These are phyloP conservation scores for Wickerhamiella hasegawae DNA, from an alignment of 805 yeast genomes.

Conservation along the genomic window DNA sequence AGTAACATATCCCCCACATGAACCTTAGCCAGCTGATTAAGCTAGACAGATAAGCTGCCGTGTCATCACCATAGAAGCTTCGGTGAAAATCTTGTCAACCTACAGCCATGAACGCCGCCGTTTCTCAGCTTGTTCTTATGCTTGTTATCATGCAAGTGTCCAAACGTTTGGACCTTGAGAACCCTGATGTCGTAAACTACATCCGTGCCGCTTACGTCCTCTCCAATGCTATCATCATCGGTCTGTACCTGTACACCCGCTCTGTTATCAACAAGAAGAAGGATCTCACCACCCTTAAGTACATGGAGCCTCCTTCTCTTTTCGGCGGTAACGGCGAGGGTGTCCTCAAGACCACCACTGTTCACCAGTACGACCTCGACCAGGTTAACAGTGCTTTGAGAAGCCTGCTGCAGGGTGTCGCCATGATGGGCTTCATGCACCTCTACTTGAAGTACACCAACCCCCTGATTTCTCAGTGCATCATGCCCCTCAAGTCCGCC, in stretches of 20 bases:
- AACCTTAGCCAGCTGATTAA: too few species aligned
- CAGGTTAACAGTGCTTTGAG: slow-evolving; percentile 70
- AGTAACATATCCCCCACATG: too few species aligned
- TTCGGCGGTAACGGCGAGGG: slow-evolving; percentile 55
- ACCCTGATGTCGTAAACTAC: slow-evolving; percentile 54
- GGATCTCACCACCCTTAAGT: slow-evolving; percentile 79
- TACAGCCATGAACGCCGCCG: slow-evolving; percentile 66
- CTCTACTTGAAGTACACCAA: slow-evolving; percentile 93
- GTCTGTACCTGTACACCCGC: slow-evolving; percentile 51
- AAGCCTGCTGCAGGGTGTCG: slow-evolving; percentile 73
- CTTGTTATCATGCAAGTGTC: slow-evolving; percentile 93
- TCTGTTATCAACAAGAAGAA: slow-evolving; percentile 51
- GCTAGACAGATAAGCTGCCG: too few species aligned
- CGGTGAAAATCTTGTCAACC: too few species aligned
- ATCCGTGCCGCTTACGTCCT: slow-evolving; percentile 59
- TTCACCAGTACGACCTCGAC: slow-evolving; percentile 83
- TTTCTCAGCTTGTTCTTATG: slow-evolving; percentile 77
- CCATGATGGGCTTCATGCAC: slow-evolving; percentile 98
- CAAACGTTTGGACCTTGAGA: slow-evolving; percentile 74
- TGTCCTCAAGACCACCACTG: slow-evolving; percentile 74
- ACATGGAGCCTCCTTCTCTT: slow-evolving; percentile 70
- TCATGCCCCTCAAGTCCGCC: slow-evolving; percentile 80
- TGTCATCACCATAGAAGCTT: background rate
- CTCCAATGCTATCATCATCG: slow-evolving; percentile 49
- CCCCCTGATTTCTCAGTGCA: slow-evolving; percentile 88